Evolutionary conservation across 164 flowering plant species (phyloP).

Genomic region (Houttuynia cordata): DNA sequence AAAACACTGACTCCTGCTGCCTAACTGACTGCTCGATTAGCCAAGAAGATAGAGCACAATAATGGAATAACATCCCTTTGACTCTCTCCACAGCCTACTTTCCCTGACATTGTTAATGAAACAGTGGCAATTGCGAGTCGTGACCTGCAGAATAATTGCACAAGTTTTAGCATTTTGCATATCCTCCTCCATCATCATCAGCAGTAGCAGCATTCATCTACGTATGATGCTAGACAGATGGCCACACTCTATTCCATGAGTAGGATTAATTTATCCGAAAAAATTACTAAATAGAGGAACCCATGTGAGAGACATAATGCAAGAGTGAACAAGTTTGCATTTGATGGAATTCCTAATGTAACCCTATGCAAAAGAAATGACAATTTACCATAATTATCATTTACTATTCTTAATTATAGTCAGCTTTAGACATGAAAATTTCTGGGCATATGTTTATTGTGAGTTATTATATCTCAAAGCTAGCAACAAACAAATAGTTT

Average conservation of each 20-base stretch:
- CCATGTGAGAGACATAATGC: no score
- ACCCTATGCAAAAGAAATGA: not conserved
- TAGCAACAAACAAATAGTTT: not conserved
- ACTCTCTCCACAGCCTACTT: conserved; percentile 17
- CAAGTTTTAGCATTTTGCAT: not conserved
- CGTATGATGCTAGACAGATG: no score
- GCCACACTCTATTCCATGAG: no score
- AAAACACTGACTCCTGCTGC: conserved; percentile 53
- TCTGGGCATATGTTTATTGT: not conserved
- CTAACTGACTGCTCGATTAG: conserved; percentile 79
- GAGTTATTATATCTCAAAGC: not conserved
- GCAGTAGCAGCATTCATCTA: no score
- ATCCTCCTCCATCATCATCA: no score
- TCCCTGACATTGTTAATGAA: conserved; percentile 25
- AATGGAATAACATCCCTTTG: conserved; percentile 55
- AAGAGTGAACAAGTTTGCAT: not conserved
- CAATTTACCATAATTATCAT: not conserved
- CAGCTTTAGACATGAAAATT: not conserved
- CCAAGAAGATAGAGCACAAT: conserved; percentile 82
- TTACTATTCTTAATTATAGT: not conserved
- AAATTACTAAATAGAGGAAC: no score
- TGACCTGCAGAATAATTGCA: conserved; percentile 42
- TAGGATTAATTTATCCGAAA: no score
- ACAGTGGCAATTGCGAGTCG: conserved; percentile 68
- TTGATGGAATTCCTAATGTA: not conserved